Evolutionary conservation across 352 stramenopile species (phyloP), one percentile per base, ranked within the genome.

Genomic region (Pythium sukuiense): DNA sequence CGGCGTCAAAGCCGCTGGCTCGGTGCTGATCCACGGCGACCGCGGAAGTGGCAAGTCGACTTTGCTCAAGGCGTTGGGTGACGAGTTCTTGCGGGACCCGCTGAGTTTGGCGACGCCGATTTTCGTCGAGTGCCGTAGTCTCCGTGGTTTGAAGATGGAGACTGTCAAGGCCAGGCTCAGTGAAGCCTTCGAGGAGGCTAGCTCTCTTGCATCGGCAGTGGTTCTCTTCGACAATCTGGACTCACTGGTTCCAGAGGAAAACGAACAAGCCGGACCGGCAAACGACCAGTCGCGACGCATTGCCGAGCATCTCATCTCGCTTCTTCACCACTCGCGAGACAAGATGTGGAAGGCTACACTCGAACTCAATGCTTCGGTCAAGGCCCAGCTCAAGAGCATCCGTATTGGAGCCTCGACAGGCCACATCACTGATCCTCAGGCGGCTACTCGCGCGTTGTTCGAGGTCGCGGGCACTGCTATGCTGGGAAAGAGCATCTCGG

Each of bases 201-300:
- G 61, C 1, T 43, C 52, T 0, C 73, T 79, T 29, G 85, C 87
- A 1, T 88, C 89, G 12, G 71, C 82, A 14, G 32, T 96, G 3
- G 69, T 97, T 39, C 61, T 90, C 1, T 57, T 97, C 33, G 89
- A 97, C 63, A 93, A 97, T 50, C 54, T 97, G 53, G 88, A 97
- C 56, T 84, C 86, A 20, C 59, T 97, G 16, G 73, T 90, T 6
- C 89, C 88, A 11, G 77, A 88, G 63, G 88, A 96, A 74, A 74
- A 88, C 20, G 89, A 97, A 29, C 81, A 85, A 14, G 74, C 69
- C 29, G 83, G 84, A 20, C 70, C 78, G 14, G 82, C 77, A 6
- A 96, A 96, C 50, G 88, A 94, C n/a, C 89, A 97, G 74, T 83
- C 89, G 8, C 80, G 85, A 16, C 87, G 87, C n/a, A 88, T 97